A percentile compares a stretch with the other conserved stretches of the same genome.
These are phyloP conservation scores for Aquanectria penicillioides DNA, from an alignment of 2,329 filamentous ascomycete genomes.

Conservation along the genomic window DNA sequence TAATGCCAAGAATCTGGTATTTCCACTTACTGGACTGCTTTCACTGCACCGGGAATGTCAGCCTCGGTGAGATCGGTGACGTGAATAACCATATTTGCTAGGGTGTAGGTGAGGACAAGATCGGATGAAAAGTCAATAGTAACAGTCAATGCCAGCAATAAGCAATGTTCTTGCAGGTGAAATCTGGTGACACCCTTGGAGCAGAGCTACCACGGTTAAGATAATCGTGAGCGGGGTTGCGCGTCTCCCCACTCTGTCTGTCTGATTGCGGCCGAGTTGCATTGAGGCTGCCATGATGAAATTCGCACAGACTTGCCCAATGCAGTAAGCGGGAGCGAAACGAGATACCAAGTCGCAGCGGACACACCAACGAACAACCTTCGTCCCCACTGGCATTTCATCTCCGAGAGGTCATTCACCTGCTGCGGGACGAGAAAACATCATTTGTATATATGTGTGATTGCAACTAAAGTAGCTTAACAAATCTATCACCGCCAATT, in stretches of 20 bases:
- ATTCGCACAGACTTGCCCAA: constrained; percentile 15
- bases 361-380: too few species aligned
- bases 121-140: background rate
- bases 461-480: too few species aligned
- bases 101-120: background rate
- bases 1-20: too few species aligned
- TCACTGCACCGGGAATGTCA: constrained; percentile 72
- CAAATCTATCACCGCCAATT: too few species aligned
- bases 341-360: too few species aligned
- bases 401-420: too few species aligned
- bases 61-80: constrained; percentile 64
- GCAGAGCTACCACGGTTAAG: background rate
- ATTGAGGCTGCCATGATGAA: background rate
- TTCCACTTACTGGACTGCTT: constrained; percentile 67
- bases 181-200: background rate
- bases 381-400: too few species aligned
- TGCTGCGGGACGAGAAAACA: too few species aligned
- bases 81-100: constrained; percentile 57
- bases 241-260: background rate
- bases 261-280: background rate
- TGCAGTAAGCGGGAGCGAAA: background rate
- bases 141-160: too few species aligned
- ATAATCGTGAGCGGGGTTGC: background rate
- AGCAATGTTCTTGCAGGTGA: too few species aligned
- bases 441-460: too few species aligned